phyloP scores from a whole-genome alignment of 352 stramenopile genomes.

The Thalassiosira pacifica region DNA sequence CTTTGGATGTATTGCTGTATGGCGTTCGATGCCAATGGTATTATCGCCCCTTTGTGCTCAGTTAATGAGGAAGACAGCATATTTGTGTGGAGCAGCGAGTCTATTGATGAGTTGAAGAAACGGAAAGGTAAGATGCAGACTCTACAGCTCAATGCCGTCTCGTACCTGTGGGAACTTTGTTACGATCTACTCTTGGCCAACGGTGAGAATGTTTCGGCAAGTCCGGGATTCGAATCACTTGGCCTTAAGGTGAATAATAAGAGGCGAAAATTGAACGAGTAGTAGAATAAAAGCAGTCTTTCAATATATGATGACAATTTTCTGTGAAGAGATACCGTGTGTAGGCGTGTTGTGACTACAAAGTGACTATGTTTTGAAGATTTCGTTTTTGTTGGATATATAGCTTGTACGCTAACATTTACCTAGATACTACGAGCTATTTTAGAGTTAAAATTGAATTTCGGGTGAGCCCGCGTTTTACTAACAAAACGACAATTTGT shows the following conservation, averaged over 20 bases:
- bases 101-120: conserved; percentile 2
- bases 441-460: too few species aligned
- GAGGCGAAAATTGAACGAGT: background rate
- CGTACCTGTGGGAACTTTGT: conserved; percentile 5
- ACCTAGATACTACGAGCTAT: too few species aligned
- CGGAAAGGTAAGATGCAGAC: background rate
- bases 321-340: too few species aligned
- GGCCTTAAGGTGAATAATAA: conserved; percentile 4
- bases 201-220: background rate
- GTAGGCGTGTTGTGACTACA: too few species aligned
- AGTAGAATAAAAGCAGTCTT: too few species aligned
- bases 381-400: too few species aligned
- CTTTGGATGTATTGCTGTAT: conserved; percentile 24
- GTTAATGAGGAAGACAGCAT: background rate
- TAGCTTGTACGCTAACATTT: too few species aligned
- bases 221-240: conserved; percentile 8
- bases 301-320: too few species aligned
- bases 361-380: too few species aligned
- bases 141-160: background rate
- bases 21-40: background rate
- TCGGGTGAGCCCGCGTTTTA: too few species aligned
- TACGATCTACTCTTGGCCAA: conserved; percentile 8
- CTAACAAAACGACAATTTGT: too few species aligned
- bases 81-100: conserved; percentile 1
- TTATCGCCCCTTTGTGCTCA: background rate